phyloP scores from a whole-genome alignment of 306 rosid genomes.

The Biancaea sappan region DNA sequence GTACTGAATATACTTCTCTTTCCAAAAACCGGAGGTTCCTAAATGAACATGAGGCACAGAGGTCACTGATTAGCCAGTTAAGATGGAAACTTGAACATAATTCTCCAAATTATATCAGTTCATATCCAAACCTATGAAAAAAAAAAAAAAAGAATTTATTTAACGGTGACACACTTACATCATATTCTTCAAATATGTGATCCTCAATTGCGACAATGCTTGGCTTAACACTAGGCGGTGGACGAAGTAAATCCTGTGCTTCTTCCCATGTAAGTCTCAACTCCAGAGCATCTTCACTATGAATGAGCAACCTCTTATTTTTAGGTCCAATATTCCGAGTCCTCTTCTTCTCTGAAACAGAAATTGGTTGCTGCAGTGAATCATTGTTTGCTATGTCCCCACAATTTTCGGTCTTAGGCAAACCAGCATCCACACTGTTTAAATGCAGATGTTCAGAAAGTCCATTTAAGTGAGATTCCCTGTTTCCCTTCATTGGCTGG shows the following conservation, averaged over 20 bases:
- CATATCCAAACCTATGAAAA: conserved; percentile 1
- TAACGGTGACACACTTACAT: conserved; percentile 56
- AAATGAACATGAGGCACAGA: conserved; percentile 37
- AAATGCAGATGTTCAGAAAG: conserved; percentile 44
- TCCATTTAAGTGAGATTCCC: conserved; percentile 46
- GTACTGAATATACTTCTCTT: conserved; percentile 78
- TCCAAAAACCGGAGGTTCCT: conserved; percentile 97
- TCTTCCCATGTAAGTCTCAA: conserved; percentile 97
- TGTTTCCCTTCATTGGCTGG: conserved; percentile 49
- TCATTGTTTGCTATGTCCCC: conserved; percentile 51
- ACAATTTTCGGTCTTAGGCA: conserved; percentile 54
- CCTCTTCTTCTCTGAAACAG: conserved; percentile 68
- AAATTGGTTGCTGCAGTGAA: conserved; percentile 47
- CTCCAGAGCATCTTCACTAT: conserved; percentile 81
- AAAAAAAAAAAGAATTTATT: conserved; percentile 13
- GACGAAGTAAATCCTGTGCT: conserved; percentile 96
- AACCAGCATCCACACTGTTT: conserved; percentile 48
- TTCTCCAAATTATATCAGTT: conserved; percentile 9
- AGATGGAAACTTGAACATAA: conserved; percentile 29
- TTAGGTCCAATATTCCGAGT: conserved; percentile 84
- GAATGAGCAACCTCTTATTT: conserved; percentile 79
- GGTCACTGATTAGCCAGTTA: conserved; percentile 28
- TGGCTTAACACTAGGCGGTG: conserved; percentile 74
- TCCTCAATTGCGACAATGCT: conserved; percentile 82
- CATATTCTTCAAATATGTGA: conserved; percentile 87